A percentile compares a stretch with the other conserved stretches of the same genome.
phyloP scores from a whole-genome alignment of 2,329 filamentous ascomycete genomes.

The Talaromyces sp. region DNA sequence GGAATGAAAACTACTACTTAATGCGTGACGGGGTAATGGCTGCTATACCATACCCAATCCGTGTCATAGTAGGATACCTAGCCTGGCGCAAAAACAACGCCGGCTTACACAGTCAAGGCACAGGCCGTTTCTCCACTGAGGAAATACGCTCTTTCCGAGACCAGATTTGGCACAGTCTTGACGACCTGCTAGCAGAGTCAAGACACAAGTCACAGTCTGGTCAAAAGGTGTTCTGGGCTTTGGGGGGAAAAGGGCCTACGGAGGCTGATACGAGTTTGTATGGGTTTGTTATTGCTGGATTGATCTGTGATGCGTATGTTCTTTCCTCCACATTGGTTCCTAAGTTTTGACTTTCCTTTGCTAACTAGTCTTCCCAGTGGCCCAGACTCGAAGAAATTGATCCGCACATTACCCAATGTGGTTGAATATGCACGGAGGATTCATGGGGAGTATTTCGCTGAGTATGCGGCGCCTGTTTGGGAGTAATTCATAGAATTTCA shows the following conservation, averaged over 20 bases:
- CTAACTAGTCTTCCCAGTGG: constrained; percentile 32
- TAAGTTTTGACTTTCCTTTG: not conserved
- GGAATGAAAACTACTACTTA: constrained; percentile 57
- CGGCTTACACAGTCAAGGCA: constrained; percentile 57
- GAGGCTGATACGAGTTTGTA: constrained; percentile 58
- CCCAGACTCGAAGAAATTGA: constrained; percentile 49
- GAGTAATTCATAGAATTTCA: not conserved
- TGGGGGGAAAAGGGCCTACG: constrained; percentile 53
- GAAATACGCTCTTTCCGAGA: constrained; percentile 47
- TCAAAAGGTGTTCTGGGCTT: constrained; percentile 53
- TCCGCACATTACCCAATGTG: constrained; percentile 43
- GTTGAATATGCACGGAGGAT: constrained; percentile 57
- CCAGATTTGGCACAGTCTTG: constrained; percentile 56
- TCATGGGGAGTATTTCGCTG: constrained; percentile 55
- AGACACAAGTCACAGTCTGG: constrained; percentile 29
- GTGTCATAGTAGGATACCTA: constrained; percentile 51
- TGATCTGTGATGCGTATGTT: constrained; percentile 55
- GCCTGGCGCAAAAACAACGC: constrained; percentile 43
- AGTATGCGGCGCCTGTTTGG: constrained; percentile 45
- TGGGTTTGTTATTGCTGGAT: constrained; percentile 54
- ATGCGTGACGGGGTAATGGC: constrained; percentile 55
- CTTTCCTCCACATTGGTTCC: not conserved
- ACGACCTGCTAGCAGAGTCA: constrained; percentile 41
- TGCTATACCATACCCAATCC: constrained; percentile 51
- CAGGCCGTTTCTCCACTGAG: constrained; percentile 48